phyloP scores from a whole-genome alignment of 495 filamentous ascomycete genomes.

The Lineolata rhizophorae region DNA sequence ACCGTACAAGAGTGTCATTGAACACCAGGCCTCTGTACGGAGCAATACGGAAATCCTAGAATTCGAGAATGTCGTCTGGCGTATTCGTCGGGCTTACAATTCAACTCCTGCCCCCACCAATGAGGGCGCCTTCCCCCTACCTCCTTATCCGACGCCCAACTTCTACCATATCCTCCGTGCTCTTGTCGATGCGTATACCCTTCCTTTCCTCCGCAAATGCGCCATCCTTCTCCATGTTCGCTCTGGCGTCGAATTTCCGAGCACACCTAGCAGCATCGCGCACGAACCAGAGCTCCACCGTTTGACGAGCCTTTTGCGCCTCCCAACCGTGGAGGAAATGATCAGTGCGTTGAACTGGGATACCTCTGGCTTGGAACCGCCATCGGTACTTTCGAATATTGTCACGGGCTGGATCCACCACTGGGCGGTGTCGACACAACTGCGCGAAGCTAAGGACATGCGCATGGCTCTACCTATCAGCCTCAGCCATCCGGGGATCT shows the following conservation, averaged over 20 bases:
- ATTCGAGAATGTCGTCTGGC: no score
- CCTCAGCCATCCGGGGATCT: slow-evolving; percentile 70
- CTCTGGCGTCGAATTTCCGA: slow-evolving; percentile 72
- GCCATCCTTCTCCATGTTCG: slow-evolving; percentile 68
- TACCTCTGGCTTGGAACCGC: no score
- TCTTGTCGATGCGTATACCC: slow-evolving; percentile 53
- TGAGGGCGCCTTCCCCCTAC: not conserved
- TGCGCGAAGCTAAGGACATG: slow-evolving; percentile 9
- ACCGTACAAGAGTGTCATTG: no score
- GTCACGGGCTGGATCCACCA: slow-evolving; percentile 68
- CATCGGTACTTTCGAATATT: slow-evolving; percentile 17
- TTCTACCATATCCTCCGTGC: slow-evolving; percentile 24
- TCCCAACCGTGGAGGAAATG: slow-evolving; percentile 66
- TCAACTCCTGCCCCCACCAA: not conserved
- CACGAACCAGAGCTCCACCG: slow-evolving; percentile 53
- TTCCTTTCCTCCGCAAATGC: slow-evolving; percentile 76
- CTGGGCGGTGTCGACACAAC: slow-evolving; percentile 5
- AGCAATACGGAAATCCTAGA: no score
- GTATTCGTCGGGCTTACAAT: no score
- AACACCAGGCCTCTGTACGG: not conserved
- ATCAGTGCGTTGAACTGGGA: slow-evolving; percentile 21
- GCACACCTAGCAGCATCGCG: slow-evolving; percentile 30
- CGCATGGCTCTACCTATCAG: slow-evolving; percentile 16
- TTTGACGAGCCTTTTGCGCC: slow-evolving; percentile 45
- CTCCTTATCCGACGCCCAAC: not conserved